Percentiles rank a stretch among this genome's conserved stretches.
Evolutionary conservation across 2,329 filamentous ascomycete species (phyloP).

Genomic region (Capronia coronata): DNA sequence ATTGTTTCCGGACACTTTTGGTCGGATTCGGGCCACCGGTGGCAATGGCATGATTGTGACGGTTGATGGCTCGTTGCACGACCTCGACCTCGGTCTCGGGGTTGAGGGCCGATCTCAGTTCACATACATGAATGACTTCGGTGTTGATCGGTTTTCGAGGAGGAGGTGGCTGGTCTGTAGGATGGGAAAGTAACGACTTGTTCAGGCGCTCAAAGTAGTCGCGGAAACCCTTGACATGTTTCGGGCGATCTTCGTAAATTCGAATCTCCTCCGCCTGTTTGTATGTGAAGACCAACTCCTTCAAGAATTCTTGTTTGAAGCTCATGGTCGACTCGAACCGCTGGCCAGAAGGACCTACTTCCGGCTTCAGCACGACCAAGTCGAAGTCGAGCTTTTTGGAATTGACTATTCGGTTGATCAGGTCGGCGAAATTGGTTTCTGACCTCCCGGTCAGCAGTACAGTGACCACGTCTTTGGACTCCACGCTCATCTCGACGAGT

Average conservation of each 20-base stretch:
- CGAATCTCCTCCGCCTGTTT: constrained; percentile 71
- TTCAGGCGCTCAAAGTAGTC: constrained; percentile 80
- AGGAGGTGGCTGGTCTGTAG: constrained; percentile 34
- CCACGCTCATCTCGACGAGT: constrained; percentile 71
- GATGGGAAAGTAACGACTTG: constrained; percentile 44
- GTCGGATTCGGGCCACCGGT: constrained; percentile 32
- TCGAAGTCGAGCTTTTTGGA: constrained; percentile 81
- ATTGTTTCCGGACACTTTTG: constrained; percentile 42
- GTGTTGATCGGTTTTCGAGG: constrained; percentile 61
- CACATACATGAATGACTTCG: constrained; percentile 81
- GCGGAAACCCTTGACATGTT: constrained; percentile 71
- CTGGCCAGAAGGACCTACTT: constrained; percentile 71
- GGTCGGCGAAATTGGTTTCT: constrained; percentile 67
- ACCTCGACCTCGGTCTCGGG: constrained; percentile 73
- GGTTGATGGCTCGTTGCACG: constrained; percentile 82
- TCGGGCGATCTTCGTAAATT: constrained; percentile 58
- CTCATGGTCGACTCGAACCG: constrained; percentile 75
- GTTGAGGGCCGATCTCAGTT: constrained; percentile 66
- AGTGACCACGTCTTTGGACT: constrained; percentile 76
- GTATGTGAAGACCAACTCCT: constrained; percentile 79
- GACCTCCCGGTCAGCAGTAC: constrained; percentile 82
- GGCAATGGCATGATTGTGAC: constrained; percentile 58
- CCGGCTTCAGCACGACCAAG: constrained; percentile 79
- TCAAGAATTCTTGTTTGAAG: constrained; percentile 85
- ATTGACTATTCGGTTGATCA: constrained; percentile 72